These are phyloP conservation scores for Protomyces macrosporus DNA, from an alignment of 1,139 yeast genomes.

Conservation along the genomic window DNA sequence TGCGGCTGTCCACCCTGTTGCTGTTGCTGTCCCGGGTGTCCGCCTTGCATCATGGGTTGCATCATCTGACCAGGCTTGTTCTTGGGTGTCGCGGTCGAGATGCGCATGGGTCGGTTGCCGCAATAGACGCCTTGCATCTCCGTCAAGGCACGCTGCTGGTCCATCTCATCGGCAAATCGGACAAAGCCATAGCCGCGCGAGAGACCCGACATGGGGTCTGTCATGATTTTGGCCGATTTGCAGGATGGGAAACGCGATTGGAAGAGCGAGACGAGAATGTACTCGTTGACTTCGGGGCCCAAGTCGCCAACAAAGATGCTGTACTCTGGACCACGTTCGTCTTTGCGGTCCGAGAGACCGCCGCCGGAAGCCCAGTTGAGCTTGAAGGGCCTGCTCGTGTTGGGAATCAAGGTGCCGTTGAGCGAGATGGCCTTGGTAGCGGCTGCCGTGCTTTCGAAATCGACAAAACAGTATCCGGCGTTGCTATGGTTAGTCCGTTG, in stretches of 20 bases:
- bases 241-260: conserved; percentile 68
- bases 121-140: conserved; percentile 79
- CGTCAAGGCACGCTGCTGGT: conserved; percentile 64
- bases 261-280: conserved; percentile 55
- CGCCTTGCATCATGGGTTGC: conserved; percentile 27
- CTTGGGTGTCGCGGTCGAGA: conserved; percentile 68
- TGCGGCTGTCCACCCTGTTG: conserved; percentile 9
- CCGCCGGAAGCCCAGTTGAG: conserved; percentile 86
- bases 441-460: conserved; percentile 59
- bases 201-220: conserved; percentile 66
- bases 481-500: conserved; percentile 39
- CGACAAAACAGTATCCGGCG: conserved; percentile 82
- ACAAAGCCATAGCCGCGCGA: conserved; percentile 91
- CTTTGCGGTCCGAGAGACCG: conserved; percentile 42
- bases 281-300: conserved; percentile 70
- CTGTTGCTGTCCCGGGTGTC: conserved; percentile 12
- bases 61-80: conserved; percentile 40
- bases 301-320: conserved; percentile 86
- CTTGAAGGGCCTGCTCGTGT: conserved; percentile 56
- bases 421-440: conserved; percentile 64
- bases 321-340: conserved; percentile 49
- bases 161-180: conserved; percentile 66
- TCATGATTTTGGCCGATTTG: conserved; percentile 80
- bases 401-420: conserved; percentile 67
- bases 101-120: conserved; percentile 71